Percentiles rank a stretch among this genome's conserved stretches.
Evolutionary conservation across 352 stramenopile genomes (phyloP).

Genomic region (Phytophthora rubi): DNA sequence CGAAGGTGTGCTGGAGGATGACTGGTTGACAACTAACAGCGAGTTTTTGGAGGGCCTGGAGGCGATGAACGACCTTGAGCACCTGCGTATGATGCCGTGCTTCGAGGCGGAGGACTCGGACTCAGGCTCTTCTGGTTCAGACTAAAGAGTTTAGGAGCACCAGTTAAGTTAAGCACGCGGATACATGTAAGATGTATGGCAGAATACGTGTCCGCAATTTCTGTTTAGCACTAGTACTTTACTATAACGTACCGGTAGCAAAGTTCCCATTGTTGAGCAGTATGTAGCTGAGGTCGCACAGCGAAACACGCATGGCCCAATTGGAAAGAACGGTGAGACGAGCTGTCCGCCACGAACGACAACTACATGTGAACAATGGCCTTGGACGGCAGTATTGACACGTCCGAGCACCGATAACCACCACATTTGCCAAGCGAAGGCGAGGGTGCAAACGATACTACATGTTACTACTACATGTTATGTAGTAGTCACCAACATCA

Average conservation of each 20-base stretch:
- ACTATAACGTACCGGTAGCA: too few species aligned
- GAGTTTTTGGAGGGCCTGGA: slow-evolving; percentile 51
- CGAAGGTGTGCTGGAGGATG: slow-evolving; percentile 57
- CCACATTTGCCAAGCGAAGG: too few species aligned
- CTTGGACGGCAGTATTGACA: too few species aligned
- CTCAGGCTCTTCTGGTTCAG: slow-evolving; percentile 27
- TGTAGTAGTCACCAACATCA: not conserved
- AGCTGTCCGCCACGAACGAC: too few species aligned
- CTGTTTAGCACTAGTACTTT: not conserved
- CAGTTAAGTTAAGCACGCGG: not conserved
- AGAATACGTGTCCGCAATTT: not conserved
- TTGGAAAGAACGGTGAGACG: too few species aligned
- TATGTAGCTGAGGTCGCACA: too few species aligned
- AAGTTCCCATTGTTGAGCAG: too few species aligned
- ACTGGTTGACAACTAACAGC: slow-evolving; percentile 66
- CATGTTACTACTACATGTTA: too few species aligned
- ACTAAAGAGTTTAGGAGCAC: not conserved
- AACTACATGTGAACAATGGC: too few species aligned
- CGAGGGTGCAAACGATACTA: too few species aligned
- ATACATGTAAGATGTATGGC: not conserved
- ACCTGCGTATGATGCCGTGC: slow-evolving; percentile 61
- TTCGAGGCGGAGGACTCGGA: slow-evolving; percentile 35
- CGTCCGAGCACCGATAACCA: too few species aligned
- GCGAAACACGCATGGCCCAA: too few species aligned
- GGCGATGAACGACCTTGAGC: slow-evolving; percentile 57